Conservation (phyloP, 2,329 filamentous ascomycete genomes). For the Triangularia setosa region DNA sequence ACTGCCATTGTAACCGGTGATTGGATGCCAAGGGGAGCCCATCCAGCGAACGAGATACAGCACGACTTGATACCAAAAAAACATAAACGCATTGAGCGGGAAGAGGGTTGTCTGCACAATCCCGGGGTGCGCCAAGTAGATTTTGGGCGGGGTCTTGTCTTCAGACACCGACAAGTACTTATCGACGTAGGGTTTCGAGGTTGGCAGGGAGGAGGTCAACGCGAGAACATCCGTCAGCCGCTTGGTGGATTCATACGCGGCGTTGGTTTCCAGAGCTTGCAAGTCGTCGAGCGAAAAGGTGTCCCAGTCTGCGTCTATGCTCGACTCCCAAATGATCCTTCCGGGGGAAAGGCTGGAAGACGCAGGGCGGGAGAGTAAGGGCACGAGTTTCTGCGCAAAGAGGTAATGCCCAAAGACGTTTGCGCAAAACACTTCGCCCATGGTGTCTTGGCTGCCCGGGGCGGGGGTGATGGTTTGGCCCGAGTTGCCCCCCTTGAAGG, state of each 20-base stretch:
- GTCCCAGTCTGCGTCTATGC: slow-evolving; percentile 60
- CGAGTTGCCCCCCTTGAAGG: slow-evolving; percentile 63
- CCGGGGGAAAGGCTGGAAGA: slow-evolving; percentile 40
- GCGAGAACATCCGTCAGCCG: slow-evolving; percentile 78
- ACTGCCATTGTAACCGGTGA: slow-evolving; percentile 73
- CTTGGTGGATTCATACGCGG: slow-evolving; percentile 83
- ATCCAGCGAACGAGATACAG: slow-evolving; percentile 71
- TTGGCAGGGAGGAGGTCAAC: slow-evolving; percentile 67
- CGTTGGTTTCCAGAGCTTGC: slow-evolving; percentile 60
- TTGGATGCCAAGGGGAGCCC: slow-evolving; percentile 84
- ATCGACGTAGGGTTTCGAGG: slow-evolving; percentile 53
- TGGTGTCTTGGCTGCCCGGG: slow-evolving; percentile 45
- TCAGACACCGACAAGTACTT: slow-evolving; percentile 48
- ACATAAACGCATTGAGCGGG: slow-evolving; percentile 65
- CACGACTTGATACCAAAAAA: slow-evolving; percentile 62
- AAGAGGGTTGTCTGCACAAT: slow-evolving; percentile 80
- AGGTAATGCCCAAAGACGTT: slow-evolving; percentile 97
- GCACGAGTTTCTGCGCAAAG: slow-evolving; percentile 73
- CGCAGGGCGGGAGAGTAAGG: slow-evolving; percentile 58
- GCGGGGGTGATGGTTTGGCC: slow-evolving; percentile 41
- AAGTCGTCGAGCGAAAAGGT: slow-evolving; percentile 66
- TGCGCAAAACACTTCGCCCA: slow-evolving; percentile 83
- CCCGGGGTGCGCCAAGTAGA: slow-evolving; percentile 82
- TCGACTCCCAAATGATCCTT: slow-evolving; percentile 83
- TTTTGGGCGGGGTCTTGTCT: slow-evolving; percentile 22